A percentile compares a stretch with the other conserved stretches of the same genome.
These are phyloP conservation scores for Aspergillus felis DNA, from an alignment of 2,329 filamentous ascomycete species.

Conservation along the genomic window DNA sequence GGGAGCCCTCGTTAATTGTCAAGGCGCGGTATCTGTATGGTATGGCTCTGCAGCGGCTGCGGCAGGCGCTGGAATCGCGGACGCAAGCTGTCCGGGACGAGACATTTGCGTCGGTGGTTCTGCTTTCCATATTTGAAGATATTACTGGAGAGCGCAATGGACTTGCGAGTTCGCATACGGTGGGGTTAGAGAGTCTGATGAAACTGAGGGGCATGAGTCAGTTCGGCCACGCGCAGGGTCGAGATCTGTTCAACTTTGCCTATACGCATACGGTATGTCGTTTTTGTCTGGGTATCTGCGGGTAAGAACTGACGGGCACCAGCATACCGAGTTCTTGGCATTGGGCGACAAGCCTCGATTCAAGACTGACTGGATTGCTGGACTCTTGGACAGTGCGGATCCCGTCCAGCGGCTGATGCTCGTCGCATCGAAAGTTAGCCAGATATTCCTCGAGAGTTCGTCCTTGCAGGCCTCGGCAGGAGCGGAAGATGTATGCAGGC, in stretches of 20 bases:
- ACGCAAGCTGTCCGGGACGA: slow-evolving; percentile 31
- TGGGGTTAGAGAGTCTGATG: slow-evolving; percentile 33
- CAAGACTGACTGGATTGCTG: slow-evolving; percentile 27
- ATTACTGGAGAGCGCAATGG: slow-evolving; percentile 35
- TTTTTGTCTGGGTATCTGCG: background rate
- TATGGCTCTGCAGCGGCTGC: slow-evolving; percentile 27
- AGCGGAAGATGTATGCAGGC: slow-evolving; percentile 11
- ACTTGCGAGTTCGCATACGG: slow-evolving; percentile 33
- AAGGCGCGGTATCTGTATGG: slow-evolving; percentile 32
- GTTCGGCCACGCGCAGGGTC: slow-evolving; percentile 26
- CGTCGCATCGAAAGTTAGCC: slow-evolving; percentile 27
- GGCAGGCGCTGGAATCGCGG: slow-evolving; percentile 26
- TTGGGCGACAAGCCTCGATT: slow-evolving; percentile 29
- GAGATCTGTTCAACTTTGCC: slow-evolving; percentile 36
- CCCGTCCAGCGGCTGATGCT: slow-evolving; percentile 30
- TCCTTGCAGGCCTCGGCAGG: slow-evolving; percentile 15
- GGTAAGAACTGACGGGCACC: slow-evolving; percentile 1
- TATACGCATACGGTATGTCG: slow-evolving; percentile 32
- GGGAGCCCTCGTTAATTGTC: slow-evolving; percentile 21
- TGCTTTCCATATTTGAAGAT: slow-evolving; percentile 38
- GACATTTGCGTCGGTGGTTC: slow-evolving; percentile 35
- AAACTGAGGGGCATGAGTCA: slow-evolving; percentile 30
- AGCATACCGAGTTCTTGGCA: slow-evolving; percentile 33
- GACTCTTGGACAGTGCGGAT: slow-evolving; percentile 24
- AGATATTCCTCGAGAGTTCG: slow-evolving; percentile 22